Evolutionary conservation across 2,329 filamentous ascomycete genomes (phyloP).

Genomic region (Metarhizium anisopliae): DNA sequence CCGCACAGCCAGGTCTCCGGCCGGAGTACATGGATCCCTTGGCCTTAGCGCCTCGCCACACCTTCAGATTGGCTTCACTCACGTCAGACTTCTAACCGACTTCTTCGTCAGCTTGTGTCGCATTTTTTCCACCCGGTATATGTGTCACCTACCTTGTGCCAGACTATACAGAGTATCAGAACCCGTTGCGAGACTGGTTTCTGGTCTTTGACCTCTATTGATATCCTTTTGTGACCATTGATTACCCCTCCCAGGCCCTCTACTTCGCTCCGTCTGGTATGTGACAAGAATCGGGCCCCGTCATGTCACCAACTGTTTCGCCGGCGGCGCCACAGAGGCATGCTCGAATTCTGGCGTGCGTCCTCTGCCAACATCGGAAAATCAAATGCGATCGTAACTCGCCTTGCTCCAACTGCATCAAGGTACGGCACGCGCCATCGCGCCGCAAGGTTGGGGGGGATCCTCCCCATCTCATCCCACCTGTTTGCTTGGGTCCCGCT

Average conservation of each 20-base stretch:
- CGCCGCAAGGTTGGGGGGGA: background rate
- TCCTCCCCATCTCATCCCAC: background rate
- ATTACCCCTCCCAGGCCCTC: background rate
- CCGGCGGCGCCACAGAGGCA: constrained; percentile 25
- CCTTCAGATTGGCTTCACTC: background rate
- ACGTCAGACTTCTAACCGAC: background rate
- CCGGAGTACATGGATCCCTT: background rate
- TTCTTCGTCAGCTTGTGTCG: background rate
- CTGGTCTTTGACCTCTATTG: background rate
- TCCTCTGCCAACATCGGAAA: constrained; percentile 52
- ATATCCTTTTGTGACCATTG: background rate
- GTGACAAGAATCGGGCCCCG: constrained; percentile 15
- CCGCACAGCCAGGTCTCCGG: background rate
- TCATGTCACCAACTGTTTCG: constrained; percentile 23
- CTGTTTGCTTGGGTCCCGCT: background rate
- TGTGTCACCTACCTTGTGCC: background rate
- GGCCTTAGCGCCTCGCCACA: background rate
- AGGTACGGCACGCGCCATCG: constrained; percentile 31
- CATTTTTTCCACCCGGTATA: background rate
- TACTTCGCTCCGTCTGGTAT: constrained; percentile 15
- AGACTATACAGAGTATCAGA: background rate
- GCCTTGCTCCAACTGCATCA: constrained; percentile 51
- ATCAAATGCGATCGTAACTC: constrained; percentile 53
- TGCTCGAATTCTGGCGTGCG: constrained; percentile 41
- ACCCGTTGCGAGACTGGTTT: background rate